Conservation (phyloP, 2,329 filamentous ascomycete species). For the Aspergillus arachidicola region DNA sequence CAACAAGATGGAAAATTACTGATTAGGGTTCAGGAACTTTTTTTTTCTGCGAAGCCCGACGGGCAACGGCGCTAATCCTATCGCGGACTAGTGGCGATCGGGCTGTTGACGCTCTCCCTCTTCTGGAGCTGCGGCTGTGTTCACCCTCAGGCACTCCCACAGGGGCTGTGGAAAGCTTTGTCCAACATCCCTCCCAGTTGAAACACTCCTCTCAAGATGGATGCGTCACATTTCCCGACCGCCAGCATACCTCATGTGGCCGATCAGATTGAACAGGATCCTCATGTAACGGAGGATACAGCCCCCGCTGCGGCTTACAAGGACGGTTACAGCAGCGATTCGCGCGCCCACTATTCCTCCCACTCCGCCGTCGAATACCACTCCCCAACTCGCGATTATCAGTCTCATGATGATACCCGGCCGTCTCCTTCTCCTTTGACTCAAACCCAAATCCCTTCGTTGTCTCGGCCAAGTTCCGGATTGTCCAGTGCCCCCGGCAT, state of each 20-base stretch:
- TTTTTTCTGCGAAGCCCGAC: slow-evolving; percentile 33
- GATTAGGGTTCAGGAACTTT: slow-evolving; percentile 31
- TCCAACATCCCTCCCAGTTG: background rate
- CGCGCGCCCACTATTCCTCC: slow-evolving; percentile 52
- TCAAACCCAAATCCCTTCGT: slow-evolving; percentile 42
- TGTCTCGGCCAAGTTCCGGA: slow-evolving; percentile 53
- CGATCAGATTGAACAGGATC: slow-evolving; percentile 21
- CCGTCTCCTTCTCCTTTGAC: slow-evolving; percentile 45
- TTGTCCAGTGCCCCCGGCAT: slow-evolving; percentile 49
- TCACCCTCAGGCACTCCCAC: slow-evolving; percentile 15
- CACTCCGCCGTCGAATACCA: slow-evolving; percentile 39
- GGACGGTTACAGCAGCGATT: slow-evolving; percentile 48
- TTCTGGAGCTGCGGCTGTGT: slow-evolving; percentile 22
- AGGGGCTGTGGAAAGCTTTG: slow-evolving; percentile 8
- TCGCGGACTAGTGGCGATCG: slow-evolving; percentile 38
- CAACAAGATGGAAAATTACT: slow-evolving; percentile 9
- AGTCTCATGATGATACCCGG: slow-evolving; percentile 50
- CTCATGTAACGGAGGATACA: slow-evolving; percentile 41
- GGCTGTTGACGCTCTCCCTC: slow-evolving; percentile 11
- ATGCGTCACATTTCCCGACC: slow-evolving; percentile 27
- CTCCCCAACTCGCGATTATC: slow-evolving; percentile 40
- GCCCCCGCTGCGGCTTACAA: slow-evolving; percentile 26
- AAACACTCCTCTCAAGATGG: slow-evolving; percentile 25
- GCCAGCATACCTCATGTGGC: slow-evolving; percentile 24
- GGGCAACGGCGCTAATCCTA: slow-evolving; percentile 32